Evolutionary conservation across 2,329 filamentous ascomycete genomes (phyloP), one percentile per base, ranked within the genome.

Genomic region (Pseudogymnoascus sp.): DNA sequence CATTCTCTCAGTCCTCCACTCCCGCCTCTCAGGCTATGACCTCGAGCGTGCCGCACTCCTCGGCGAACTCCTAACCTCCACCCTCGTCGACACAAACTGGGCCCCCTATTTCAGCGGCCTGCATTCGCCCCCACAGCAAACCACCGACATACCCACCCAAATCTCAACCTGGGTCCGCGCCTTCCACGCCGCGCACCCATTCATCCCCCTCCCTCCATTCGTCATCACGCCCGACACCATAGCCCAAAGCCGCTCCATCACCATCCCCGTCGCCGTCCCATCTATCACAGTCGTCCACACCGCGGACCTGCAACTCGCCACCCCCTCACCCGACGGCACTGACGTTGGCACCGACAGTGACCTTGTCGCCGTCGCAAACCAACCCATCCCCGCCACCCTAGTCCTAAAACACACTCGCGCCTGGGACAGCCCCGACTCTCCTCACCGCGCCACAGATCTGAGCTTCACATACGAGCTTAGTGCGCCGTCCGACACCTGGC

Each of bases 181-280:
- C 8, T 72, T 73, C 68, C 67, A 68, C 42, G 33, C 33, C 4
- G 16, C 14, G 6, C 69, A 62, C 19, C 65, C 68, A 2, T 64
- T 37, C 6, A 71, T 72, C 19, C 64, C 66, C 31, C 63, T 72
- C 24, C 60, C 67, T 6, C 69, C 67, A 7, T 61, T 70, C 19
- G 62, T 64, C 44, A 63, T 67, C 31, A 65, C 68, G 38, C 64
- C 69, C 26, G 69, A 69, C 10, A 66, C 67, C 1, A 66, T 72
- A n/a, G 61, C 75, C 21, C 77, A 82, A 19, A 79, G 74, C 65
- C 82, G 82, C 19, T 86, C 86, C 11, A 93, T 99, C 68, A 80
- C 89, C 31, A 96, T 99, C 62, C 90, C 93, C 0, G 93, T 99
- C 13, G 91, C 96, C 64, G 86, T 99, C 1, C 93, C 93, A 0